These are phyloP conservation scores for Nitzschia sp. DNA, from an alignment of 108 stramenopile genomes.

Conservation along the genomic window DNA sequence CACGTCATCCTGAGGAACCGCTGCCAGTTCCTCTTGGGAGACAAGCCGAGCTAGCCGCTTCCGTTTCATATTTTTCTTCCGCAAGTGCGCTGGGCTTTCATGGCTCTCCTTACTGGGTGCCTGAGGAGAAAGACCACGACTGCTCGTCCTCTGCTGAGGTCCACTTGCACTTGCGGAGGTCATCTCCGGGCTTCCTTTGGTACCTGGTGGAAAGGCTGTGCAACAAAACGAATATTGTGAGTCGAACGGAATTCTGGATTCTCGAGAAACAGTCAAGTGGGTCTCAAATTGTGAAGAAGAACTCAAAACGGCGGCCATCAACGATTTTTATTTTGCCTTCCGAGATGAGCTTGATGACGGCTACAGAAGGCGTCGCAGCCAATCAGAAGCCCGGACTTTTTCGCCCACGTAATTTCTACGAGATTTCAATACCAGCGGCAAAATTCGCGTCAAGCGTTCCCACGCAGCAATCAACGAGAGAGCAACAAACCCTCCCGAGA, in stretches of 20 bases:
- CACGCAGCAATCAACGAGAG: too few relatives aligned
- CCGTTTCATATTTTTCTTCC: conserved; percentile 15
- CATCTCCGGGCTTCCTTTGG: background rate
- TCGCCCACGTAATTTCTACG: background rate
- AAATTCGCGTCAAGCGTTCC: too few relatives aligned
- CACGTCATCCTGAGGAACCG: background rate
- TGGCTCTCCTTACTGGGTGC: background rate
- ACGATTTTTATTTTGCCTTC: too few relatives aligned
- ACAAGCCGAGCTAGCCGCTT: conserved; percentile 21
- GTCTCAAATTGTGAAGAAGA: too few relatives aligned
- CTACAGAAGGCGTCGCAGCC: too few relatives aligned
- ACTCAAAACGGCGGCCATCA: too few relatives aligned
- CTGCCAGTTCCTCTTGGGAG: conserved; percentile 19
- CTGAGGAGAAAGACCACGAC: background rate
- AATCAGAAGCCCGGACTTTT: background rate
- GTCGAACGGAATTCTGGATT: background rate
- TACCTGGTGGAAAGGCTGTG: background rate
- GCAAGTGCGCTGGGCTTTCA: background rate
- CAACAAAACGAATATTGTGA: background rate
- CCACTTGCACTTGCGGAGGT: background rate
- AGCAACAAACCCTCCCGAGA: background rate
- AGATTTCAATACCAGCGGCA: background rate
- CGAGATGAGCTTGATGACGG: too few relatives aligned
- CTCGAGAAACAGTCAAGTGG: too few relatives aligned
- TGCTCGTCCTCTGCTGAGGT: background rate